Percentiles rank a stretch among this genome's conserved stretches.
These are phyloP conservation scores for Urtica urens DNA, from an alignment of 306 rosid species.

Conservation along the genomic window DNA sequence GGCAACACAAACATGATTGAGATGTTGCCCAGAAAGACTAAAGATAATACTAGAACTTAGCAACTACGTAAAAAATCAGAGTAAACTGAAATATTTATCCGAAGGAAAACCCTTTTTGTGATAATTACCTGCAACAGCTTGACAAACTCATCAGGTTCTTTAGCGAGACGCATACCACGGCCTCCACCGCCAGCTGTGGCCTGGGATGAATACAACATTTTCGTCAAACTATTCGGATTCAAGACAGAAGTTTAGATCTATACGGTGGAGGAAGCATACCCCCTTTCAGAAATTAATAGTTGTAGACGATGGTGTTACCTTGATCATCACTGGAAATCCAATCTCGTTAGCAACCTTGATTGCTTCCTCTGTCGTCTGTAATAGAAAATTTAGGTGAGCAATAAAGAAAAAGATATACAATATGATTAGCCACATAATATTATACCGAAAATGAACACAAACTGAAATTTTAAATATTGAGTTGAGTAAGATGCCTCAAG, in stretches of 20 bases:
- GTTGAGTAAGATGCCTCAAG: slow-evolving; percentile 52
- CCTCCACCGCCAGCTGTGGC: slow-evolving; percentile 99
- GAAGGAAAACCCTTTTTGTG: background rate
- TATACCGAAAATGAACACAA: background rate
- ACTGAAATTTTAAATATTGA: background rate
- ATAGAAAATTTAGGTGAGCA: slow-evolving; percentile 9
- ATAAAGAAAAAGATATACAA: slow-evolving; percentile 3
- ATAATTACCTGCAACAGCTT: slow-evolving; percentile 82
- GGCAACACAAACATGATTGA: too few species aligned
- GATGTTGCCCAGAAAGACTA: too few species aligned
- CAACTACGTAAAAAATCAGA: background rate
- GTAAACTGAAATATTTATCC: too few species aligned
- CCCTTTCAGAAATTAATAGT: background rate
- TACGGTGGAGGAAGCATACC: background rate
- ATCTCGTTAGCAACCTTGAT: slow-evolving; percentile 74
- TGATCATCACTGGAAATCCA: slow-evolving; percentile 97
- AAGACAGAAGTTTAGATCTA: background rate
- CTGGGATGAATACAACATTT: slow-evolving; percentile 29
- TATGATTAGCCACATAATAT: too few species aligned
- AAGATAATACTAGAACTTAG: background rate
- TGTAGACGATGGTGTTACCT: slow-evolving; percentile 38
- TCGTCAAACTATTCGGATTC: slow-evolving; percentile 24
- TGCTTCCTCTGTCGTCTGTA: slow-evolving; percentile 87
- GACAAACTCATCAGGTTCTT: slow-evolving; percentile 92
- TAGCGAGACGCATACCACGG: slow-evolving; percentile 98